Conservation (phyloP, 2,329 filamentous ascomycete species). For the Tolypocladium pustulatum region DNA sequence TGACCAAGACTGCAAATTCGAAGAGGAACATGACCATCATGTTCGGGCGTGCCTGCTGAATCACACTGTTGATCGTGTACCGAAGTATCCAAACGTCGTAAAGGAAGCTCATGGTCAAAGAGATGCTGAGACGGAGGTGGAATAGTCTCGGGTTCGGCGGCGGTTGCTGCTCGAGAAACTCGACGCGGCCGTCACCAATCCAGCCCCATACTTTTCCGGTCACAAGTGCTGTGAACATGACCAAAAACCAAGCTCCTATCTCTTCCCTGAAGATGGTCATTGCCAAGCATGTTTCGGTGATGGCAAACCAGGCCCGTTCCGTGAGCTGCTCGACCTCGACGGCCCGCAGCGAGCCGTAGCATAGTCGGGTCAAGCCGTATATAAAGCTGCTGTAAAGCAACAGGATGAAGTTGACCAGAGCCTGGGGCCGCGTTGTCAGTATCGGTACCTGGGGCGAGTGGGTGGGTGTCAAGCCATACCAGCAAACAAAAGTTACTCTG, state of each 20-base stretch:
- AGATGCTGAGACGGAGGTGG: constrained; percentile 70
- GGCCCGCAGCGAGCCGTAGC: constrained; percentile 81
- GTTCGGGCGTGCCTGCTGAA: constrained; percentile 79
- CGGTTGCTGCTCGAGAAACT: constrained; percentile 90
- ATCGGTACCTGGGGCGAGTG: background rate
- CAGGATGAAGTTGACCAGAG: constrained; percentile 83
- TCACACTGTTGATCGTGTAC: constrained; percentile 73
- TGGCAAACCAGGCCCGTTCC: constrained; percentile 95
- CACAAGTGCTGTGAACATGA: constrained; percentile 90
- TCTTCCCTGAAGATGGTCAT: constrained; percentile 98
- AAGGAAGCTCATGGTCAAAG: constrained; percentile 64
- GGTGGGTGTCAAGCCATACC: constrained; percentile 35
- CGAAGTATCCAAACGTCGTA: constrained; percentile 74
- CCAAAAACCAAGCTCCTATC: constrained; percentile 84
- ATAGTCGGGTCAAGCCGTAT: constrained; percentile 78
- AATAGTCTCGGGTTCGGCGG: constrained; percentile 82
- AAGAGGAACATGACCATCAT: constrained; percentile 99
- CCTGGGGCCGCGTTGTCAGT: constrained; percentile 35
- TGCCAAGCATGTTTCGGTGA: constrained; percentile 90
- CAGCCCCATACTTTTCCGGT: constrained; percentile 97
- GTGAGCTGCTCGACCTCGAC: constrained; percentile 96
- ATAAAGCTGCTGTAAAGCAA: constrained; percentile 71
- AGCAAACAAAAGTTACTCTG: constrained; percentile 94
- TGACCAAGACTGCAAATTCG: constrained; percentile 81
- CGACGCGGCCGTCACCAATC: constrained; percentile 92